Base-by-base conservation (phyloP, 805 yeast genomes). In the Blastobotrys americana region DNA sequence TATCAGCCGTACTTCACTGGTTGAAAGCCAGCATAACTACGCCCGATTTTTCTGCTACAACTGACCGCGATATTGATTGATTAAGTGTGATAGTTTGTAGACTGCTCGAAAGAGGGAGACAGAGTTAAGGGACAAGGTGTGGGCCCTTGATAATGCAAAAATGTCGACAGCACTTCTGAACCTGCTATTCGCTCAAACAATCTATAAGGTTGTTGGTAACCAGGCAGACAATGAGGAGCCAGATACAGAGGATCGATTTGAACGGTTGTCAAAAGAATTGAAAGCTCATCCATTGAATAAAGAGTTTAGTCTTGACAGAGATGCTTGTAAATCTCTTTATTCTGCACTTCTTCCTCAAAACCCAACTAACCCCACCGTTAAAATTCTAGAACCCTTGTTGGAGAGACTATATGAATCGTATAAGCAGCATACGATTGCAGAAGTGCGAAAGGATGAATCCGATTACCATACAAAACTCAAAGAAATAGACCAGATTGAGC, bases 401-500 rank as follows among this genome's bases (percentile, higher is more conserved):
- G 43, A 39, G 10, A 50, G 48, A 50, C 49, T 53, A 5, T 55
- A 51, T 40, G 57, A 51, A 33, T 45, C 52, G 28, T 56, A 50
- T 40, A 53, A 50, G 42, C 51, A 52, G 10, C 56, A 54, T 28
- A 42, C 47, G 17, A 47, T 46, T 4, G 41, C 44, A 8, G 55
- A 58, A 42, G 54, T 61, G 35, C 49, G 50, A 31, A 52, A 55
- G 31, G 64, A 53, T 10, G 76, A 72, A 48, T 49, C 51, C 27
- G 60, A 56, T 13, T 70, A 66, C 54, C 61, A 60, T 34, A 54
- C 44, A 16, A 64, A 63, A 37, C 59, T 62, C 37, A 51, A 53
- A 9, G 74, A 71, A 45, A 69, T 72, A 5, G 67, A 65, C 20
- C 55, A 60, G 50, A 69, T 72, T 13, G 72, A 68, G 41, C 56